Evolutionary conservation across 2,329 filamentous ascomycete species (phyloP), one percentile per base, ranked within the genome.

Genomic region (Botryosphaeria dothidea): DNA sequence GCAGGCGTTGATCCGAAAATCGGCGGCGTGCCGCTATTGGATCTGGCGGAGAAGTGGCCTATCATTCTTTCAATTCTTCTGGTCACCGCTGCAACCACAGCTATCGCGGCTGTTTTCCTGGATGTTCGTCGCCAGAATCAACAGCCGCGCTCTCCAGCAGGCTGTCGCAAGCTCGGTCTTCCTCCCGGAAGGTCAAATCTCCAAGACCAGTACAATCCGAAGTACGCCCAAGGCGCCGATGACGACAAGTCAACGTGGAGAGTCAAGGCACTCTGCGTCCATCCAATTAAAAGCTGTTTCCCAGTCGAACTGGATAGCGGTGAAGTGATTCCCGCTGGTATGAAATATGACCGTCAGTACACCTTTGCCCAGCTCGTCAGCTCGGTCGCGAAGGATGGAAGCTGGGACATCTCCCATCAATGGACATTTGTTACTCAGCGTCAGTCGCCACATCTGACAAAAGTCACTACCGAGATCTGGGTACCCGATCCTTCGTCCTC

Each of bases 331-430:
- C 80, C 86, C 5, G 86, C 86, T 2, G 92, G 93, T 1, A 63
- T 96, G 65, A 85, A 90, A 74, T 91, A 90, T 76, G 93, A 97
- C 77, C 87, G 92, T 5, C 86, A 94, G 69, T 96, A 93, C 80
- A 90, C 88, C 54, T 92, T 97, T 74, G 92, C 91, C 1, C 90
- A 93, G 75, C 75, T 82, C 45, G 74, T 80, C 38, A 77, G 77
- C 4, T 80, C 79, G 0, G 69, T 81, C 25, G 78, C 83, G 2
- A 79, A 82, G 64, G 67, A 66, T 17, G 67, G 65, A 1, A 56
- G 49, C 21, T 34, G 63, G 11, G 71, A 75, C 29, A 74, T 77
- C 36, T 68, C 69, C 3, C 76, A 74, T 65, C 77, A 78, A 25
- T 95, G 91, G 91, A 83, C 88, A 15, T 89, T 91, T 73, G 81